A percentile compares a stretch with the other conserved stretches of the same genome.
phyloP scores from a whole-genome alignment of 202 grass and related monocot genomes.

The Digitaria exilis region DNA sequence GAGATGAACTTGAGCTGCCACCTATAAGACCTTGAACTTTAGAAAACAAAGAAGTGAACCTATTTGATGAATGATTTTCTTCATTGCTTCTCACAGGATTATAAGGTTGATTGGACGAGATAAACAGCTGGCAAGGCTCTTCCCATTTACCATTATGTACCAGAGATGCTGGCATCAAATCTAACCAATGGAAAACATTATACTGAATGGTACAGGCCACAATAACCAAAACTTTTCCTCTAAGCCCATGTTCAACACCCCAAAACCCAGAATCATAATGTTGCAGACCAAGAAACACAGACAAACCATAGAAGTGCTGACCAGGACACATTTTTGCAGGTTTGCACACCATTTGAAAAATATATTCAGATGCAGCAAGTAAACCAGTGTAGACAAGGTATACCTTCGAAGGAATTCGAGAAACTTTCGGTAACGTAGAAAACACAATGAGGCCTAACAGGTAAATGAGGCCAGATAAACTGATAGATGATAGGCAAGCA shows the following conservation, averaged over 20 bases:
- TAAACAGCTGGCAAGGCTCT: constrained; percentile 92
- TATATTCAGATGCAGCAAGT: constrained; percentile 79
- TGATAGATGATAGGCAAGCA: constrained; percentile 88
- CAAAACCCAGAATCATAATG: constrained; percentile 93
- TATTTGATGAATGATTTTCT: constrained; percentile 55
- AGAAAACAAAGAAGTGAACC: constrained; percentile 57
- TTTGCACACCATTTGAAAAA: constrained; percentile 95
- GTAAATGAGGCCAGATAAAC: constrained; percentile 85
- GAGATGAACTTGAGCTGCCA: constrained; percentile 51
- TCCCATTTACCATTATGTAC: constrained; percentile 86
- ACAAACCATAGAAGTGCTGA: constrained; percentile 65
- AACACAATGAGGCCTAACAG: constrained; percentile 79
- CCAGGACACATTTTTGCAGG: constrained; percentile 91
- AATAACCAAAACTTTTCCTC: constrained; percentile 90
- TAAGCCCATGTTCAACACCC: constrained; percentile 79
- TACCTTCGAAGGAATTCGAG: constrained; percentile 87
- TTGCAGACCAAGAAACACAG: constrained; percentile 80
- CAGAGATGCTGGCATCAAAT: constrained; percentile 72
- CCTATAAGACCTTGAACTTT: constrained; percentile 54
- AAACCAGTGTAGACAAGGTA: constrained; percentile 91
- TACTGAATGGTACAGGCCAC: constrained; percentile 93
- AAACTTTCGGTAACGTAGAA: constrained; percentile 84
- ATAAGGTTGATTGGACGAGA: constrained; percentile 57
- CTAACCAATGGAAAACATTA: constrained; percentile 96
- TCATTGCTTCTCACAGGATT: constrained; percentile 32